Conservation (phyloP, 768 basidiomycete genomes). For the Mycena albidolilacea region DNA sequence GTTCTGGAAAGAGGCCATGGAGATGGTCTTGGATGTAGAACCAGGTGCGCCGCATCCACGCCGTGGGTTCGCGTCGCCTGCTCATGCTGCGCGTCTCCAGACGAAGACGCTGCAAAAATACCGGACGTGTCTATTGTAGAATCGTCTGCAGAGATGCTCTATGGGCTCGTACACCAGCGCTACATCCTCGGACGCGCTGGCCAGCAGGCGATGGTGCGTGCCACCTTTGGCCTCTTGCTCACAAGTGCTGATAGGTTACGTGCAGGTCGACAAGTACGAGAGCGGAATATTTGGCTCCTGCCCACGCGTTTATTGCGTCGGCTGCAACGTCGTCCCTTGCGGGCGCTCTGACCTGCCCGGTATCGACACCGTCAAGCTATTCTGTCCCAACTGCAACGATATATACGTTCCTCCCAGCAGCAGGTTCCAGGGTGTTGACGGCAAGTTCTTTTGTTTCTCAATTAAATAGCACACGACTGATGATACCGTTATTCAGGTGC, state of each 20-base stretch:
- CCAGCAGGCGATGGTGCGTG: conserved; percentile 90
- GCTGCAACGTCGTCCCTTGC: conserved; percentile 92
- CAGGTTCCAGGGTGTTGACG: conserved; percentile 96
- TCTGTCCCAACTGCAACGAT: conserved; percentile 98
- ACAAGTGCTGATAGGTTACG: conserved; percentile 31
- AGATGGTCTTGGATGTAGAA: conserved; percentile 99
- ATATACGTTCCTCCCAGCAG: conserved; percentile 96
- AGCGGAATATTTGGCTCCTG: conserved; percentile 91
- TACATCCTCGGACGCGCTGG: conserved; percentile 97
- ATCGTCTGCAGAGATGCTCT: conserved; percentile 96
- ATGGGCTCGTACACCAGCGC: conserved; percentile 97
- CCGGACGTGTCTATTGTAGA: conserved; percentile 99
- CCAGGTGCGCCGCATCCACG: conserved; percentile 75
- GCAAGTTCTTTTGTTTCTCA: conserved; percentile 60
- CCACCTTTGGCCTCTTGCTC: conserved; percentile 34
- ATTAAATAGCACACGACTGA: conserved; percentile 25
- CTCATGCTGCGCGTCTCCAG: conserved; percentile 52
- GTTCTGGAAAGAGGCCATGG: conserved; percentile 99
- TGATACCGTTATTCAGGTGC: conserved; percentile 72
- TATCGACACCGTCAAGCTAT: conserved; percentile 97
- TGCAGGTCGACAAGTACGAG: conserved; percentile 96
- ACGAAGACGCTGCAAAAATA: conserved; percentile 95
- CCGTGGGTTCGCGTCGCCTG: conserved; percentile 30
- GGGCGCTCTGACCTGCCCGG: conserved; percentile 97
- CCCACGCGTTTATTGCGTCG: conserved; percentile 94